Evolutionary conservation across 768 basidiomycete species (phyloP).

Genomic region (Dentipellis sp.): DNA sequence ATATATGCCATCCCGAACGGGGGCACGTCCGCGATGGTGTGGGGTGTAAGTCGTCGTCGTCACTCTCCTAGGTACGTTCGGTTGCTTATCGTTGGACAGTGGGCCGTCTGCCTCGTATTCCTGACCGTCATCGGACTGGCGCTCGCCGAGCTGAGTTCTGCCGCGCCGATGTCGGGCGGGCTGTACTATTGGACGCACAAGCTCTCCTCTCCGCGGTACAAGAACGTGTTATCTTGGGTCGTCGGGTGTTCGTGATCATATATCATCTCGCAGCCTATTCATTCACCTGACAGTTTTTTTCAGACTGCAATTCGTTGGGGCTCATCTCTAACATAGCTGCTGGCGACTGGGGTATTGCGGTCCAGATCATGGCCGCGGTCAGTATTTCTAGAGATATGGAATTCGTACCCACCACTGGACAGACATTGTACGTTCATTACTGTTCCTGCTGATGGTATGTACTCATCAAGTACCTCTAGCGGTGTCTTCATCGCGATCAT

Average conservation of each 20-base stretch:
- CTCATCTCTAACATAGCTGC: conserved; percentile 25
- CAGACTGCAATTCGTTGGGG: conserved; percentile 29
- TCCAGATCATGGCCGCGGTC: conserved; percentile 54
- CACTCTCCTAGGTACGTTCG: not conserved
- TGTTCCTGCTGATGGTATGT: not conserved
- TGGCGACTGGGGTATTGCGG: conserved; percentile 52
- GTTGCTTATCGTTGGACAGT: conserved; percentile 12
- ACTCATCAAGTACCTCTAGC: conserved; percentile 7
- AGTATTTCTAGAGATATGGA: conserved; percentile 33
- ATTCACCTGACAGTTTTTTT: not conserved
- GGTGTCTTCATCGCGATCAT: conserved; percentile 26
- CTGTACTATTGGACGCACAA: conserved; percentile 30
- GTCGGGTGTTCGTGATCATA: conserved; percentile 31
- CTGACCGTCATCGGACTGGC: conserved; percentile 25
- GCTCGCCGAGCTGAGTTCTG: conserved; percentile 26
- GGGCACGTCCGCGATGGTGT: conserved; percentile 24
- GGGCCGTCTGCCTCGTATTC: conserved; percentile 25
- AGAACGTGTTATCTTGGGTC: conserved; percentile 29
- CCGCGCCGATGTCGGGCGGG: conserved; percentile 27
- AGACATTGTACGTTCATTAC: conserved; percentile 30
- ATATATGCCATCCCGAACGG: conserved; percentile 22
- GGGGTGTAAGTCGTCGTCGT: conserved; percentile 17
- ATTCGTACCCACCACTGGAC: conserved; percentile 25
- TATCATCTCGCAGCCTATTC: not conserved
- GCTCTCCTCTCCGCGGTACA: conserved; percentile 22